phyloP scores from a whole-genome alignment of 208 protist species.

The Leishmania lainsoni region DNA sequence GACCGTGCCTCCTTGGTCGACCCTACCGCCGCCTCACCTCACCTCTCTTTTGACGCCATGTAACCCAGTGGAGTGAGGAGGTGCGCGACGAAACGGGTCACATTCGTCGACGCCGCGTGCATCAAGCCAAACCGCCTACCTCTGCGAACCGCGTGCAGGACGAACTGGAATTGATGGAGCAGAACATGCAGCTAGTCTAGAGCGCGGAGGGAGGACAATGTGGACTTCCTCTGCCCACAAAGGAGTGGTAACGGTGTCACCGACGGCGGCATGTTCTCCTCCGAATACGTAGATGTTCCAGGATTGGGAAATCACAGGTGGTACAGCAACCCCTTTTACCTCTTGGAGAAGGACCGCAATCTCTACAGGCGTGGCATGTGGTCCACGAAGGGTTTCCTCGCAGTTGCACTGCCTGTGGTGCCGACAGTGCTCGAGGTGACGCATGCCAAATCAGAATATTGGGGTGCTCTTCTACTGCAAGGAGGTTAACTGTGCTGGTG shows the following conservation, averaged over 20 bases:
- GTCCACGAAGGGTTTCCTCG: constrained; percentile 73
- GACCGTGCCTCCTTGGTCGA: background rate
- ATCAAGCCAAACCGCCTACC: constrained; percentile 48
- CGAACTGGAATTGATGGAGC: constrained; percentile 35
- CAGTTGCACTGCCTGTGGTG: constrained; percentile 42
- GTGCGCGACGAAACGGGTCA: constrained; percentile 43
- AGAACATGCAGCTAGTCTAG: constrained; percentile 38
- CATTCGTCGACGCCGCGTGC: constrained; percentile 55
- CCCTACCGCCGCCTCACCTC: background rate
- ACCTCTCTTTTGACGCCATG: background rate
- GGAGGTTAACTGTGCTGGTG: constrained; percentile 45
- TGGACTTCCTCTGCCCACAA: constrained; percentile 57
- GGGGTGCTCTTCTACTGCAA: constrained; percentile 54
- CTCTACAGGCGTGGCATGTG: constrained; percentile 57
- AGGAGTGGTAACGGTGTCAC: constrained; percentile 39
- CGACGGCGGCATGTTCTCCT: constrained; percentile 61
- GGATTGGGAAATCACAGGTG: constrained; percentile 38
- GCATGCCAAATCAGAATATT: constrained; percentile 51
- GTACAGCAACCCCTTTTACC: constrained; percentile 51
- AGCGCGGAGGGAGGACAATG: constrained; percentile 38
- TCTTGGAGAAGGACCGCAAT: constrained; percentile 54
- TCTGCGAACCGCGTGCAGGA: constrained; percentile 45
- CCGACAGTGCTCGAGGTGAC: constrained; percentile 38
- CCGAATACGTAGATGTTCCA: constrained; percentile 57
- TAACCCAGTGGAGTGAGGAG: constrained; percentile 21